A percentile compares a stretch with the other conserved stretches of the same genome.
phyloP scores from a whole-genome alignment of 139 green algal species.

The Coelastrella sp. region DNA sequence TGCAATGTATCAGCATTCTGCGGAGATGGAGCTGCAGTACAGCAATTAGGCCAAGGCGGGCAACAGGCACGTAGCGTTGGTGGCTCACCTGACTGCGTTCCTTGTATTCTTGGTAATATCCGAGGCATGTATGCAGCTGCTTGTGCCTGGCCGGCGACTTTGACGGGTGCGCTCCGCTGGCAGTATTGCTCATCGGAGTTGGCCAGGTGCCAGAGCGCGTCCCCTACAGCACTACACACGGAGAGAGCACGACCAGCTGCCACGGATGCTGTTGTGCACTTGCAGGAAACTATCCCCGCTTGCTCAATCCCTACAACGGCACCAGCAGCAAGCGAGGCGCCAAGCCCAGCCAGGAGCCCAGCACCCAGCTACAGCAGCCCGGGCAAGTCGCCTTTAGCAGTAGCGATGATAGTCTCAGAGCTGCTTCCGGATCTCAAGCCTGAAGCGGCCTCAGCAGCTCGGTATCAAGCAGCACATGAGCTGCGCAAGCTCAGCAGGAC shows the following conservation, averaged over 20 bases:
- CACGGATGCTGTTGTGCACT: too few relatives aligned
- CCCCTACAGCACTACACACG: too few relatives aligned
- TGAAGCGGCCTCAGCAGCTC: background rate
- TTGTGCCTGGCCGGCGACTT: too few relatives aligned
- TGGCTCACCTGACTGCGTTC: too few relatives aligned
- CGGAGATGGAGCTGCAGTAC: background rate
- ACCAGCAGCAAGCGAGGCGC: background rate
- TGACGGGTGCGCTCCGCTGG: too few relatives aligned
- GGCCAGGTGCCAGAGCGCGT: too few relatives aligned
- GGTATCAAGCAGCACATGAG: background rate
- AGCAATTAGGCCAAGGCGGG: background rate
- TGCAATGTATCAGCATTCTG: background rate
- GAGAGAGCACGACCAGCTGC: too few relatives aligned
- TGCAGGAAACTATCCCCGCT: background rate
- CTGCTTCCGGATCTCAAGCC: background rate
- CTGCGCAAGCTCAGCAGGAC: slow-evolving; percentile 14
- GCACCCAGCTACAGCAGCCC: background rate
- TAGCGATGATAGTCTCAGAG: background rate
- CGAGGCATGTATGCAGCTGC: too few relatives aligned
- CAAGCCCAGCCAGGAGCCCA: background rate
- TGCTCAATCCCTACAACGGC: too few relatives aligned
- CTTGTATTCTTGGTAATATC: too few relatives aligned
- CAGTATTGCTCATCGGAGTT: too few relatives aligned
- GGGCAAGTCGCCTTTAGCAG: background rate
- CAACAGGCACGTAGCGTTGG: background rate